Conservation (phyloP, 768 basidiomycete genomes). For the Suillus weaverae region DNA sequence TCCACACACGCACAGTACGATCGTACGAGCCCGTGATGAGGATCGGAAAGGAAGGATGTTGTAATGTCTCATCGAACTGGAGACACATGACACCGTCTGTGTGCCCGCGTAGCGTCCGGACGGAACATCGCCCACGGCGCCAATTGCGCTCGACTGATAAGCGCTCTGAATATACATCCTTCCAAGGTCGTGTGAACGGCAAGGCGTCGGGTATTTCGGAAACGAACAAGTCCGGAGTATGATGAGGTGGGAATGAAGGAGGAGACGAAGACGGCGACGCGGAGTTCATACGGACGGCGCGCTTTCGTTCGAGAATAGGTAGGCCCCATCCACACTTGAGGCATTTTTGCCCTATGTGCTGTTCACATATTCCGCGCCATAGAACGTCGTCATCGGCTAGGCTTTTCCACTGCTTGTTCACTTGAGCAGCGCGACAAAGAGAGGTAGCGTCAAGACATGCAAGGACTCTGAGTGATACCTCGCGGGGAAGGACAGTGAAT, state of each 20-base stretch:
- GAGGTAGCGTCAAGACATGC: constrained; percentile 90
- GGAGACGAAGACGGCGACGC: constrained; percentile 34
- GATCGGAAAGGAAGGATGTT: constrained; percentile 85
- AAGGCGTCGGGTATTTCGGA: constrained; percentile 34
- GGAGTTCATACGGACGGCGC: constrained; percentile 43
- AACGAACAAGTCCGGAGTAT: constrained; percentile 6
- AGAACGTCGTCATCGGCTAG: constrained; percentile 95
- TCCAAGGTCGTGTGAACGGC: constrained; percentile 87
- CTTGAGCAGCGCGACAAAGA: constrained; percentile 91
- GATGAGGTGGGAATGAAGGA: constrained; percentile 10
- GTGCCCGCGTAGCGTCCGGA: constrained; percentile 87
- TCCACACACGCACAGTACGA: constrained; percentile 93
- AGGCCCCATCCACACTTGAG: constrained; percentile 97
- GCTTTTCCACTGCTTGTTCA: constrained; percentile 77
- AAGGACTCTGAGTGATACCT: constrained; percentile 84
- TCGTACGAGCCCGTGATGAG: constrained; percentile 99
- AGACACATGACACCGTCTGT: constrained; percentile 97
- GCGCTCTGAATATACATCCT: constrained; percentile 97
- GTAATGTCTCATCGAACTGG: constrained; percentile 85
- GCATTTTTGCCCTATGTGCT: constrained; percentile 97
- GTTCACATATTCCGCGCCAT: constrained; percentile 96
- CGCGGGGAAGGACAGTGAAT: constrained; percentile 85
- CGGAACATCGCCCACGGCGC: constrained; percentile 87
- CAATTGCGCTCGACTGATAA: constrained; percentile 95
- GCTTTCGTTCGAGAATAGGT: constrained; percentile 81